phyloP scores from a whole-genome alignment of 352 stramenopile genomes.

The Phytophthora sojae region DNA sequence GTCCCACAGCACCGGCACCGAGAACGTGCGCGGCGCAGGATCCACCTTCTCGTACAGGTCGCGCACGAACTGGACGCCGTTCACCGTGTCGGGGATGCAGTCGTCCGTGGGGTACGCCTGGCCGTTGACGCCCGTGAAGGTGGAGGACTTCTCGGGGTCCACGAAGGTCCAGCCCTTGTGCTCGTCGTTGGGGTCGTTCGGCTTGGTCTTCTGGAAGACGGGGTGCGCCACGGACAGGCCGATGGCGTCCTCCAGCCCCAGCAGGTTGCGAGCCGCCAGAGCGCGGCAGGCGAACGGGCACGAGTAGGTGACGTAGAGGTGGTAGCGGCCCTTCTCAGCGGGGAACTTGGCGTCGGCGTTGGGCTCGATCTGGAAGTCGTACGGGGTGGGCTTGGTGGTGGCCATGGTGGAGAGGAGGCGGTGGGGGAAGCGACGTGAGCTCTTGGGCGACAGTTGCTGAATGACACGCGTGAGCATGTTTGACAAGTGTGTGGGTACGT shows the following conservation, averaged over 20 bases:
- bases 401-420: slow-evolving; percentile 8
- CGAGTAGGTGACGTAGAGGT: slow-evolving; percentile 93
- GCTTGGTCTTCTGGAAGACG: slow-evolving; percentile 53
- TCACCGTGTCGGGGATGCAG: slow-evolving; percentile 39
- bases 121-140: slow-evolving; percentile 16
- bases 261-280: slow-evolving; percentile 84
- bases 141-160: slow-evolving; percentile 10
- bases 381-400: slow-evolving; percentile 17
- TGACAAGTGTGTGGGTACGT: background rate
- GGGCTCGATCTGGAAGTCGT: slow-evolving; percentile 29
- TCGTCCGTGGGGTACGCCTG: slow-evolving; percentile 25
- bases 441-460: background rate
- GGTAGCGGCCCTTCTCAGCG: slow-evolving; percentile 75
- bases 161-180: slow-evolving; percentile 54
- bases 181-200: slow-evolving; percentile 40
- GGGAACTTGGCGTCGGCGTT: slow-evolving; percentile 22
- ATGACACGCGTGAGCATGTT: background rate
- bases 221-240: slow-evolving; percentile 83
- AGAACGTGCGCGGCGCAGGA: slow-evolving; percentile 24
- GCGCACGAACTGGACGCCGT: slow-evolving; percentile 33
- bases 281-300: slow-evolving; percentile 85
- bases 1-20: slow-evolving; percentile 83
- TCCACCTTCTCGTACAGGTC: slow-evolving; percentile 54
- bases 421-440: background rate
- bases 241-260: slow-evolving; percentile 93